These are phyloP conservation scores for Yamadazyma trypodendri DNA, from an alignment of 1,139 yeast genomes.

Conservation along the genomic window DNA sequence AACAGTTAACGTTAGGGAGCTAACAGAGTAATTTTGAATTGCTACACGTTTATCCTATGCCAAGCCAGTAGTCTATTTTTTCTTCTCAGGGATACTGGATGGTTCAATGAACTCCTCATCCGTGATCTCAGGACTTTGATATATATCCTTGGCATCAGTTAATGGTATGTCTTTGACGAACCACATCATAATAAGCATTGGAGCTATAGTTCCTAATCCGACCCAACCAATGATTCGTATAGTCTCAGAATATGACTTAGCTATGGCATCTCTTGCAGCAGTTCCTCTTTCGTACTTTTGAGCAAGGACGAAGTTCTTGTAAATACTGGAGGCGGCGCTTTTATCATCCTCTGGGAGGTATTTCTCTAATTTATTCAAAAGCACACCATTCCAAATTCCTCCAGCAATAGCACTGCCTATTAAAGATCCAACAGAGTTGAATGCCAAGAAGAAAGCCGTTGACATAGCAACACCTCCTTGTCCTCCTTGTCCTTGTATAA, in stretches of 20 bases:
- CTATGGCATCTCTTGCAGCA: conserved; percentile 20
- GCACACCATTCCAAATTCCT: conserved; percentile 19
- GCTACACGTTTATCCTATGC: too few relatives aligned
- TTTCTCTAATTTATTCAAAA: conserved; percentile 12
- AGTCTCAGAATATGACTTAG: conserved; percentile 22
- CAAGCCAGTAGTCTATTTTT: too few relatives aligned
- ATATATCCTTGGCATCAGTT: conserved; percentile 7
- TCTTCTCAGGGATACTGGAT: too few relatives aligned
- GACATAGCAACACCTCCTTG: conserved; percentile 16
- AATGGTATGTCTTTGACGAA: conserved; percentile 19
- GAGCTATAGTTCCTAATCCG: conserved; percentile 19
- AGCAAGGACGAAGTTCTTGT: conserved; percentile 17
- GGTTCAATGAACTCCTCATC: neutral
- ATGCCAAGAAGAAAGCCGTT: conserved; percentile 18
- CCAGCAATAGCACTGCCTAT: conserved; percentile 18
- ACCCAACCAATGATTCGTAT: conserved; percentile 21
- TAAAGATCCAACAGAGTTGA: conserved; percentile 15
- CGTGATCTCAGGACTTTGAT: neutral
- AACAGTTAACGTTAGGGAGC: too few relatives aligned
- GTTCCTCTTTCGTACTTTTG: conserved; percentile 18
- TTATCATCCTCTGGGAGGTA: conserved; percentile 18
- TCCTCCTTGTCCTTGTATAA: conserved; percentile 17
- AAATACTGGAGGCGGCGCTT: conserved; percentile 17
- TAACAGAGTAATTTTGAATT: too few relatives aligned
- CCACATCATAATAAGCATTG: conserved; percentile 19